phyloP scores from a whole-genome alignment of 148 eudicot species.

The Rhododendron griersonianum region DNA sequence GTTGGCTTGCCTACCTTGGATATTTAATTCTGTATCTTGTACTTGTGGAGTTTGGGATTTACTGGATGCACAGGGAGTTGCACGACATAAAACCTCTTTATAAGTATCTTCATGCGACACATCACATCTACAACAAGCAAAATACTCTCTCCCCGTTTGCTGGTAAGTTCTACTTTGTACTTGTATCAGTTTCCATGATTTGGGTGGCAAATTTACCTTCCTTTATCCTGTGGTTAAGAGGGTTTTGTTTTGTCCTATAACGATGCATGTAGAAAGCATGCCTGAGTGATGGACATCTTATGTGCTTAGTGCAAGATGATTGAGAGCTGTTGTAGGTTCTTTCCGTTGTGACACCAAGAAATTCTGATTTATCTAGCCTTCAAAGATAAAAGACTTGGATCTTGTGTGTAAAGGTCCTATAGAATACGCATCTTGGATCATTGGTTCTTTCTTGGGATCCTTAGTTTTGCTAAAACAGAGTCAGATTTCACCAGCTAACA shows the following conservation, averaged over 20 bases:
- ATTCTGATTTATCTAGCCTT: neutral
- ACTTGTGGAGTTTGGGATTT: conserved; percentile 76
- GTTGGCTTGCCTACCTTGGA: conserved; percentile 41
- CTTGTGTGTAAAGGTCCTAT: neutral
- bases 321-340: neutral
- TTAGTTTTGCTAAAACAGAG: neutral
- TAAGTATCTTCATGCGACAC: conserved; percentile 84
- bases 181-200: conserved; percentile 6
- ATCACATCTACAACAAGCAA: conserved; percentile 97
- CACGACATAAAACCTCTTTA: conserved; percentile 90
- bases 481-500: neutral
- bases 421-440: neutral
- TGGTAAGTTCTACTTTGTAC: conserved; percentile 31
- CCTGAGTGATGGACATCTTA: neutral
- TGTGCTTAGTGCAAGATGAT: neutral
- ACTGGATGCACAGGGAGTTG: conserved; percentile 81
- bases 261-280: neutral
- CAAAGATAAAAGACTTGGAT: neutral
- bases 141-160: conserved; percentile 98
- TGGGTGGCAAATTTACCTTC: neutral
- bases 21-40: conserved; percentile 49
- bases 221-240: neutral
- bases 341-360: neutral
- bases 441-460: conserved; percentile 3
- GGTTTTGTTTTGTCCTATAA: neutral